These are phyloP conservation scores for Solanum chaucha DNA, from an alignment of 257 asterid genomes.

Conservation along the genomic window DNA sequence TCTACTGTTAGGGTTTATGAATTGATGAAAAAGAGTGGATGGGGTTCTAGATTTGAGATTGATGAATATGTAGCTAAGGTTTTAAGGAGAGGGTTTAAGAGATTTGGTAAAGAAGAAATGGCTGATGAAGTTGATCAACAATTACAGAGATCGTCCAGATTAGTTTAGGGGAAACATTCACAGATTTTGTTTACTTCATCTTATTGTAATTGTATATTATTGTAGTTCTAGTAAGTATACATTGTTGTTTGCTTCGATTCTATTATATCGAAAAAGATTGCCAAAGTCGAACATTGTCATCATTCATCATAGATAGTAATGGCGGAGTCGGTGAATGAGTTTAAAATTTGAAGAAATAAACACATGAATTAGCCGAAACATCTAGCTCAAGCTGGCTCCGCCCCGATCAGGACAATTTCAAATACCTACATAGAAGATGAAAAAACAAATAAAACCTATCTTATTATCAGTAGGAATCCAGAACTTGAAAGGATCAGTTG, in stretches of 20 bases:
- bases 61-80: slow-evolving; percentile 70
- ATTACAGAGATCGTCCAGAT: slow-evolving; percentile 30
- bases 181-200: background rate
- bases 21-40: slow-evolving; percentile 54
- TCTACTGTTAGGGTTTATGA: slow-evolving; percentile 65
- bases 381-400: background rate
- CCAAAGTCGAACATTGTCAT: background rate
- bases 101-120: slow-evolving; percentile 51
- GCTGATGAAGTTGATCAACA: slow-evolving; percentile 66
- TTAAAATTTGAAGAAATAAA: too few species aligned
- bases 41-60: slow-evolving; percentile 32
- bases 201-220: background rate
- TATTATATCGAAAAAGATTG: background rate
- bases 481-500: background rate
- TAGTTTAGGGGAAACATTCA: slow-evolving; percentile 23
- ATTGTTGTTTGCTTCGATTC: background rate
- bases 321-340: too few species aligned
- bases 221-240: background rate
- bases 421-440: background rate
- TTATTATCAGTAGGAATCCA: background rate
- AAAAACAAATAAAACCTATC: background rate
- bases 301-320: too few species aligned
- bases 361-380: too few species aligned
- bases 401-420: background rate
- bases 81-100: slow-evolving; percentile 64